Conservation (phyloP, 805 yeast genomes). For the Maudiozyma pseudohumilis region DNA sequence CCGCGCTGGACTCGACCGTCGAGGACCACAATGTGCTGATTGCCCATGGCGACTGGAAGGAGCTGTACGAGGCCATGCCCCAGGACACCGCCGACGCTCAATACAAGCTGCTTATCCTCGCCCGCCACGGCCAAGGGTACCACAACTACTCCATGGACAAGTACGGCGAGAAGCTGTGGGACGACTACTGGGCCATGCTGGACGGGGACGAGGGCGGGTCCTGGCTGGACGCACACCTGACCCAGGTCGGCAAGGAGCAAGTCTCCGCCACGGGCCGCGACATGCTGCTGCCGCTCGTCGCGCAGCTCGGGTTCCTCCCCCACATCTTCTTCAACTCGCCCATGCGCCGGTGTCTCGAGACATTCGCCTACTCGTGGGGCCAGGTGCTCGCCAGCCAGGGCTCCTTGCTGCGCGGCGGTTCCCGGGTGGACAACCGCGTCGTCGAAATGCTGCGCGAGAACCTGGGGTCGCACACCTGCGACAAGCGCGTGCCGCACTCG, state of each 20-base stretch:
- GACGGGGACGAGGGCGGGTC: conserved; percentile 44
- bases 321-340: conserved; percentile 50
- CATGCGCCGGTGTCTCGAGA: conserved; percentile 52
- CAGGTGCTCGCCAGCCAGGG: conserved; percentile 40
- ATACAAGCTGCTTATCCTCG: conserved; percentile 17
- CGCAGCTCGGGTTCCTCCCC: conserved; percentile 47
- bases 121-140: conserved; percentile 62
- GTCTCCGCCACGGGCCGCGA: conserved; percentile 36
- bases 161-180: conserved; percentile 52
- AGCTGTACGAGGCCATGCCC: conserved; percentile 16
- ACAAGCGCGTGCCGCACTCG: conserved; percentile 35
- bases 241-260: conserved; percentile 45
- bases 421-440: conserved; percentile 12
- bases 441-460: conserved; percentile 51
- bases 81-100: conserved; percentile 10
- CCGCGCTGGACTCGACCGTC: conserved; percentile 11
- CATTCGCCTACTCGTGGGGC: conserved; percentile 42
- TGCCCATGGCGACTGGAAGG: conserved; percentile 13
- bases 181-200: conserved; percentile 40
- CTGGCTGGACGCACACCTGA: conserved; percentile 46
- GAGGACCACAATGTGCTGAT: conserved; percentile 13
- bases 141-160: conserved; percentile 48
- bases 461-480: conserved; percentile 51
- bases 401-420: background rate
- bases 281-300: conserved; percentile 15